Percentiles rank a stretch among this genome's conserved stretches.
phyloP scores from a whole-genome alignment of 2,329 filamentous ascomycete species.

The Neurospora crassa region DNA sequence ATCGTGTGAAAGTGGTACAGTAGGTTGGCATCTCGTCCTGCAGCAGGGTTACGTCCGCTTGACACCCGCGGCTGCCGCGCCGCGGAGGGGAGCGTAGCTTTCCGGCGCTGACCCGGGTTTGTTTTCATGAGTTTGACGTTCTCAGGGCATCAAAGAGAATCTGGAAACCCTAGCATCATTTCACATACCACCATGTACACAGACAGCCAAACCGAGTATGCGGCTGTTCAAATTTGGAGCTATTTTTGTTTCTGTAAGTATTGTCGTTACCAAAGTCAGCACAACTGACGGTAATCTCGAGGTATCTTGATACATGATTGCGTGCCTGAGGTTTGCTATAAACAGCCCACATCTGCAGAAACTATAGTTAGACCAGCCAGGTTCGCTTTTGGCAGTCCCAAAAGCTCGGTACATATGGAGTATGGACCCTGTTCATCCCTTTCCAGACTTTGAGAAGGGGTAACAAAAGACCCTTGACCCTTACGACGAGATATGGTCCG shows the following conservation, averaged over 20 bases:
- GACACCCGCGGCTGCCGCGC: background rate
- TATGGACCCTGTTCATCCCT: background rate
- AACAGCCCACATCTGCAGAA: background rate
- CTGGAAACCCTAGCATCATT: background rate
- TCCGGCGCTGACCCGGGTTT: background rate
- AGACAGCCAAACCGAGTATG: background rate
- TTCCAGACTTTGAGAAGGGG: background rate
- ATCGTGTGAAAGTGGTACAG: background rate
- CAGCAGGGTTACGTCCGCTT: background rate
- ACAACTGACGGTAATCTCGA: background rate
- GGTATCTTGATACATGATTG: background rate
- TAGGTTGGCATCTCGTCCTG: background rate
- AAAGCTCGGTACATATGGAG: background rate
- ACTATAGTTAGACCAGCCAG: background rate
- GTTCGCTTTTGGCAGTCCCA: background rate
- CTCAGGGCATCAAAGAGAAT: background rate
- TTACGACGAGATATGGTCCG: background rate
- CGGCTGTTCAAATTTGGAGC: background rate
- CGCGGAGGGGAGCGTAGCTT: background rate
- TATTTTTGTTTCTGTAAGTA: background rate
- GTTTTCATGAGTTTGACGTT: no score
- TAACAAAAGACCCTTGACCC: background rate
- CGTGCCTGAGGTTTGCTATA: background rate
- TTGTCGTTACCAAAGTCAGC: background rate
- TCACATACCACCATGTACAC: background rate